Evolutionary conservation across 139 green algal species (phyloP), one percentile per base, ranked within the genome.

Genomic region (Picochlorum sp.): DNA sequence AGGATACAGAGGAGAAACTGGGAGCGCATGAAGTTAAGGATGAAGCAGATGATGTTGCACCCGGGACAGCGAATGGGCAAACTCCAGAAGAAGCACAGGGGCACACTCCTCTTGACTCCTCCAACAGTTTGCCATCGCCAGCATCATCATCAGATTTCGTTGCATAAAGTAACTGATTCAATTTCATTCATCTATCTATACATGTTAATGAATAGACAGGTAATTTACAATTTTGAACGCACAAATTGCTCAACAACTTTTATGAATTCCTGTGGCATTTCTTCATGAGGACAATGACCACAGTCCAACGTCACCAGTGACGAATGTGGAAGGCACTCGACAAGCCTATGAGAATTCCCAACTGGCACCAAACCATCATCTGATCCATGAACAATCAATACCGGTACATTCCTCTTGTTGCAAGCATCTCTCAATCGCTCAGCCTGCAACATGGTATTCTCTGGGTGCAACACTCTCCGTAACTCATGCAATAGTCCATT

Each of bases 221-320:
- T 21, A 44, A 57, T 26, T 44, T 38, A 21, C 16, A 13, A 57
- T 41, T 20, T 24, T 6, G n/a, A 23, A 16, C 57, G 11, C 13
- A 78, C 23, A 45, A 87, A 93, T n/a, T 73, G 56, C 3, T 38
- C 6, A 23, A 95, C 72, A 28, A 77, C 30, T 2, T 70, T 55
- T 9, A 84, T 61, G 57, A 96, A 91, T 26, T 70, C 50, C 13
- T 85, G 67, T 4, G 90, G 90, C 59, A 68, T 28, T 76, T 96
- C 90, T 58, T 96, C 90, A 32, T 93, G 86, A n/a, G 90, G 90
- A 54, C 86, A 83, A 73, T 94, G 86, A 6, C 86, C 86, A 56
- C 82, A 88, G 0, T 45, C 62, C 49, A 90, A 61, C 4, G 81
- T 70, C 21, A 77, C 65, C 15, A 95, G 57, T 57, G 79, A 57